Evolutionary conservation across 805 yeast genomes (phyloP).

Genomic region (Teunomyces lycoperdinae): DNA sequence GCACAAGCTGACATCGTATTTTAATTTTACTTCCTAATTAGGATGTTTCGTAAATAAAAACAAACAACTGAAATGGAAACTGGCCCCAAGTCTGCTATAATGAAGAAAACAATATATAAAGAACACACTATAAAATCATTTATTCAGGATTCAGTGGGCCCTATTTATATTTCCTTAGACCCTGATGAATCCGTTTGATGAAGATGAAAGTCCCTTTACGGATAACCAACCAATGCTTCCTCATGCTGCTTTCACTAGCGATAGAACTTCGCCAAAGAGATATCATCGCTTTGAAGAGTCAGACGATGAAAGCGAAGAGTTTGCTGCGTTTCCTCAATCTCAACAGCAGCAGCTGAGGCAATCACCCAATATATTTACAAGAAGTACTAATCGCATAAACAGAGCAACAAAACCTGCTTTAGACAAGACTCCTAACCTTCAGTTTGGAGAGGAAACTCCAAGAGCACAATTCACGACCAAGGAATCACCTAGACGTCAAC

Average conservation of each 20-base stretch:
- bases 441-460: constrained; percentile 34
- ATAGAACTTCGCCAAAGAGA: constrained; percentile 36
- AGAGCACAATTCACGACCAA: constrained; percentile 65
- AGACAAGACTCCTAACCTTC: constrained; percentile 28
- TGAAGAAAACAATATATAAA: background rate
- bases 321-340: constrained; percentile 30
- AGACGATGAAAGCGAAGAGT: constrained; percentile 22
- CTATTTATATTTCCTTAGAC: background rate
- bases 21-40: constrained; percentile 1
- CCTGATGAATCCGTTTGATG: constrained; percentile 1
- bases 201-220: constrained; percentile 24
- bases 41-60: constrained; percentile 9
- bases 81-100: background rate
- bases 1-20: background rate
- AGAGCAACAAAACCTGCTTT: constrained; percentile 16
- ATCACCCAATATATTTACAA: constrained; percentile 44
- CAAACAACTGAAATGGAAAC: constrained; percentile 1
- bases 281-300: constrained; percentile 24
- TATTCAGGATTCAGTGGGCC: background rate
- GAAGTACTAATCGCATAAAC: constrained; percentile 30
- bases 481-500: constrained; percentile 69
- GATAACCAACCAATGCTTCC: constrained; percentile 36
- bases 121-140: background rate
- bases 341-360: constrained; percentile 28
- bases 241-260: constrained; percentile 38